Percentiles rank a stretch among this genome's conserved stretches.
These are phyloP conservation scores for Ophiocordyceps unilateralis DNA, from an alignment of 2,329 filamentous ascomycete genomes.

Conservation along the genomic window DNA sequence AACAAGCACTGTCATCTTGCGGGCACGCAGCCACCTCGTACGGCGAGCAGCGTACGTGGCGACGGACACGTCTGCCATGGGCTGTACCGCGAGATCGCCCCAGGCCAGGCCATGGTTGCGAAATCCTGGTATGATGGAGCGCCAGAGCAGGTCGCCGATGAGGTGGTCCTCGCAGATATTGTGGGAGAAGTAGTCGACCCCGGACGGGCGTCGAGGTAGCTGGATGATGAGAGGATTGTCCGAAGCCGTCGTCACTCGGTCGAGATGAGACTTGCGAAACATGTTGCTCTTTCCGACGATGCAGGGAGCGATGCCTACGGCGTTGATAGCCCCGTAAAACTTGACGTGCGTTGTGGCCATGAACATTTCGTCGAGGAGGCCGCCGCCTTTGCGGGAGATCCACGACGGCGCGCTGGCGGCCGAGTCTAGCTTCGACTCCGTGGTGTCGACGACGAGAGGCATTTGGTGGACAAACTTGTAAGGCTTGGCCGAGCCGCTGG, in stretches of 20 bases:
- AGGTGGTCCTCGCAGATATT: slow-evolving; percentile 98
- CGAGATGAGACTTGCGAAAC: slow-evolving; percentile 84
- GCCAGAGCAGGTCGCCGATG: slow-evolving; percentile 85
- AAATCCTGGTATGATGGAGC: slow-evolving; percentile 42
- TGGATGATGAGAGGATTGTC: no score
- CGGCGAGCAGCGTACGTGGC: slow-evolving; percentile 62
- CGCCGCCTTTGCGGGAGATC: slow-evolving; percentile 40
- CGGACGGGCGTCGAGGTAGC: slow-evolving; percentile 31
- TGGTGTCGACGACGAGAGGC: slow-evolving; percentile 70
- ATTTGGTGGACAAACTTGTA: slow-evolving; percentile 94
- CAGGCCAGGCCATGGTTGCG: slow-evolving; percentile 70
- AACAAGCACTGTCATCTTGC: slow-evolving; percentile 81
- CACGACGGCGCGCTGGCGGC: slow-evolving; percentile 10
- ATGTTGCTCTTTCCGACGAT: slow-evolving; percentile 96
- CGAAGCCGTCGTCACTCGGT: slow-evolving; percentile 44
- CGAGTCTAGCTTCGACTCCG: slow-evolving; percentile 7
- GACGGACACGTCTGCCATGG: slow-evolving; percentile 67
- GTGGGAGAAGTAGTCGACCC: slow-evolving; percentile 83
- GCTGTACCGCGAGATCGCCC: slow-evolving; percentile 80
- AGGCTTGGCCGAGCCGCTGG: slow-evolving; percentile 29
- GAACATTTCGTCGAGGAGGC: slow-evolving; percentile 83
- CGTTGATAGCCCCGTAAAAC: slow-evolving; percentile 96
- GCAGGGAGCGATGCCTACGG: slow-evolving; percentile 77
- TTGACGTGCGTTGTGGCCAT: slow-evolving; percentile 89
- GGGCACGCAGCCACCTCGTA: slow-evolving; percentile 77